Evolutionary conservation across 1,284 basidiomycete genomes (phyloP).

Genomic region (Amylostereum areolatum): DNA sequence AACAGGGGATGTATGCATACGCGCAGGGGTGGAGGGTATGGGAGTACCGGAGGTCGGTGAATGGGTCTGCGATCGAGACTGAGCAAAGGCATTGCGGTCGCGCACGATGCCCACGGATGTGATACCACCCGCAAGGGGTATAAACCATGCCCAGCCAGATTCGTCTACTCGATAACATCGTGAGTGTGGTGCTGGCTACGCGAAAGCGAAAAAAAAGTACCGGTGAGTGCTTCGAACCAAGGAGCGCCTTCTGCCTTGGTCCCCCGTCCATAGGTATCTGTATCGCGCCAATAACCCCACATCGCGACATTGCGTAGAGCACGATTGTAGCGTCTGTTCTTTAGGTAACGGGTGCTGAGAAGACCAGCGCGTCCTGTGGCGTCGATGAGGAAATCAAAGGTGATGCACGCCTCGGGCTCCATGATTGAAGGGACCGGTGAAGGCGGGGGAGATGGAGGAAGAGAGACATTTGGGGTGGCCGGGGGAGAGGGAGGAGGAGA

Average conservation of each 20-base stretch:
- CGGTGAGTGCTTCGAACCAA: constrained; percentile 64
- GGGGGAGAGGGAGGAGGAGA: constrained; percentile 2
- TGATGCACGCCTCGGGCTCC: constrained; percentile 36
- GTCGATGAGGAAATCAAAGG: constrained; percentile 63
- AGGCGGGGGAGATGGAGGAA: too few species aligned
- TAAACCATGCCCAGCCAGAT: constrained; percentile 76
- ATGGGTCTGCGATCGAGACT: constrained; percentile 15
- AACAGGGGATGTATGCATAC: too few species aligned
- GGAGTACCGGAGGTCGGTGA: too few species aligned
- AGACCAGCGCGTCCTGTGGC: constrained; percentile 65
- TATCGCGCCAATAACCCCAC: constrained; percentile 70
- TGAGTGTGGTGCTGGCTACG: too few species aligned
- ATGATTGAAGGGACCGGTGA: too few species aligned
- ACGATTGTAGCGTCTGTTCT: constrained; percentile 61
- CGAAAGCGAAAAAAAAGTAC: constrained; percentile 32
- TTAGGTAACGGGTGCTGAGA: constrained; percentile 60
- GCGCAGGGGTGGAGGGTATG: too few species aligned
- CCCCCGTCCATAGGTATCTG: constrained; percentile 47
- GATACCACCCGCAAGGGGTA: constrained; percentile 63
- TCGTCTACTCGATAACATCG: constrained; percentile 48
- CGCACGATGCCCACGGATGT: constrained; percentile 70
- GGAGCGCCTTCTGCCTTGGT: constrained; percentile 49
- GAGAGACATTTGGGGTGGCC: too few species aligned
- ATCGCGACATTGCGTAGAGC: constrained; percentile 68
- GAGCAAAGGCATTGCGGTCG: constrained; percentile 41